Evolutionary conservation across 1,139 yeast genomes (phyloP), one percentile per base, ranked within the genome.

Genomic region (Yamadazyma spencermartinsiae): DNA sequence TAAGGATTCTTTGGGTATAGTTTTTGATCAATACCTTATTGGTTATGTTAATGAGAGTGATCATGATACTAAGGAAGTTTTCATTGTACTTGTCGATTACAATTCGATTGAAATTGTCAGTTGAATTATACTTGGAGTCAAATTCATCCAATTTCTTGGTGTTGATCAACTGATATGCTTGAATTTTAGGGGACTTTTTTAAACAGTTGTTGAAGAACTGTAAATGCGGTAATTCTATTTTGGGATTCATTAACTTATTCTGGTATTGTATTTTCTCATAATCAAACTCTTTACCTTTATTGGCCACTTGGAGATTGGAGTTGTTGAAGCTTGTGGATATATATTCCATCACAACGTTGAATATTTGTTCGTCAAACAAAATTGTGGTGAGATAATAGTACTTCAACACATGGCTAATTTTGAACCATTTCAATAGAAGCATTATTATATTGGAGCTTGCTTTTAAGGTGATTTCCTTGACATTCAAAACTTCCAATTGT

Each of bases 401-500:
- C 57, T 90, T 90, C 48, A 89, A 60, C 2, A 88, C 66, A 58
- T 92, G 96, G 37, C 80, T 83, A 10, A 74, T 61, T 52, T 85
- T 86, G 56, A 88, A 83, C 97, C 98, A 92, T 50, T 74, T 74
- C 24, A 83, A 58, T 20, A 92, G 56, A 14, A 77, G 50, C 5
- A 66, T 51, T 1, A 88, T 42, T 1, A 80, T 73, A 2, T 78
- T 75, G 1, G 84, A 68, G 3, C 84, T 72, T 2, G 85, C 79
- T 49, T 84, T 86, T 39, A 85, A 55, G 0, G 83, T 68, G 2
- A 79, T 66, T 52, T 86, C 95, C 48, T 84, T 84, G 14, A 78
- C 68, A 43, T 82, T 72, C 3, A 72, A 46, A 3, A 80, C 67
- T 49, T 84, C 89, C 20, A 81, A 61, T 46, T 77, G 74, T 48